Base-by-base conservation (phyloP, 352 stramenopile species). In the Phytopythium sindhum region DNA sequence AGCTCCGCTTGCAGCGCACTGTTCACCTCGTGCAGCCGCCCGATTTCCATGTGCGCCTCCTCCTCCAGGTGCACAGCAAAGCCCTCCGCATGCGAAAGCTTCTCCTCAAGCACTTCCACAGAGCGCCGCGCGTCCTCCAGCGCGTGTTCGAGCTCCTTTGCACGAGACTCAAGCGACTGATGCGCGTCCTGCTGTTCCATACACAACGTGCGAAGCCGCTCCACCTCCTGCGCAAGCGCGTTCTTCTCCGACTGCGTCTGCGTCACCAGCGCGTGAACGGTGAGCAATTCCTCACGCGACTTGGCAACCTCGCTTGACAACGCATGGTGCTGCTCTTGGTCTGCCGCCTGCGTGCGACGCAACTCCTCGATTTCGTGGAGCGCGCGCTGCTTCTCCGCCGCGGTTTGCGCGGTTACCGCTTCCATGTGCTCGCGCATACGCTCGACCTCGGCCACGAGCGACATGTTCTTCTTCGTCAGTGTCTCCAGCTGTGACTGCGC, bases 41-140 rank as follows among this genome's bases (percentile, higher is more conserved):
- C 72, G 44, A 85, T 84, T 61, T 94, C 84, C n/a, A 70, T 68
- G 19, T 80, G 77, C 29, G 78, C 77, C 65, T 91, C 83, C 58
- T 88, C 78, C 45, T 90, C 77, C 28, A 84, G 66, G n/a, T 90
- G 70, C 50, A 82, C 69, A 6, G 81, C 72, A 37, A 84, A 80
- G 51, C 85, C 81, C 44, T 91, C 77, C 12, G 81, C 63, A 39
- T 81, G 75, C 29, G 69, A 66, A 17, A 88, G 66, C 63, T 87
- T 90, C n/a, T 90, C 75, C 56, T 91, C 84, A 4, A 91, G 55
- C n/a, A 88, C 73, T 42, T 88, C 77, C 57, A 72, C 88, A n/a
- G 84, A 83, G 19, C 65, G 70, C 61, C 87, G 86, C 6, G 82
- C 87, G 35, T 85, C 76, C 31, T 88, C 72, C 60, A 91, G 57